Base-by-base conservation (phyloP, 257 asterid genomes). In the Gentiana straminea region DNA sequence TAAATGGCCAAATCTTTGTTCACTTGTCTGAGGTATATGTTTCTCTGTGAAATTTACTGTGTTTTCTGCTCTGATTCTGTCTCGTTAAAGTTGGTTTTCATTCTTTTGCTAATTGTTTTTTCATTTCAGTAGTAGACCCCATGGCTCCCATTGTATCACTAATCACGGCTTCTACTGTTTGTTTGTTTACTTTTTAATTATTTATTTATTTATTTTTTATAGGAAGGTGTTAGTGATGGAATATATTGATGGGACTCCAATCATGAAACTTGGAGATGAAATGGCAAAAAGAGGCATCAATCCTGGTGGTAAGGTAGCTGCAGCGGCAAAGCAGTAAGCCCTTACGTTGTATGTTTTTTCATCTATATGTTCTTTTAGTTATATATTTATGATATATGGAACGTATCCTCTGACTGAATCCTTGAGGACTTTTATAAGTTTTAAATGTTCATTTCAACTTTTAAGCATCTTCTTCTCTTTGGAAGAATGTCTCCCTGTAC, bases 181-280 rank as follows among this genome's bases (percentile, higher is more conserved):
- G 2, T 32, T 33, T 32, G 11, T 41, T 38, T 54, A 10, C 46
- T 35, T 15, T 8, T 11, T 46, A 9, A 45, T 45, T 54, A 10
- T 33, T 36, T 57, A 8, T 13, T 13, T 15, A 5, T 9, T 57
- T 58, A 37, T 58, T 48, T n/a, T 55, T 64, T 62, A 64, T 70
- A 92, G 97, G 86, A 88, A 77, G 83, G 97, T 80, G 73, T 70
- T 92, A 62, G 89, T 78, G 60, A 92, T 92, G 98, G 98, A 92
- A 67, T 85, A 81, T 64, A 83, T 92, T 59, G 93, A 88, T 59
- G 98, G 98, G 63, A 70, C 81, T 65, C 98, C 98, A 10, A 92
- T 92, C 65, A 74, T 85, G 73, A 88, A 79, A 78, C 88, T 92
- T 58, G 98, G 85, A 61, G 95, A 92, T 63, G 98, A 88, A 80